Conservation (phyloP, 441 rosid species). For the Croton setiger region DNA sequence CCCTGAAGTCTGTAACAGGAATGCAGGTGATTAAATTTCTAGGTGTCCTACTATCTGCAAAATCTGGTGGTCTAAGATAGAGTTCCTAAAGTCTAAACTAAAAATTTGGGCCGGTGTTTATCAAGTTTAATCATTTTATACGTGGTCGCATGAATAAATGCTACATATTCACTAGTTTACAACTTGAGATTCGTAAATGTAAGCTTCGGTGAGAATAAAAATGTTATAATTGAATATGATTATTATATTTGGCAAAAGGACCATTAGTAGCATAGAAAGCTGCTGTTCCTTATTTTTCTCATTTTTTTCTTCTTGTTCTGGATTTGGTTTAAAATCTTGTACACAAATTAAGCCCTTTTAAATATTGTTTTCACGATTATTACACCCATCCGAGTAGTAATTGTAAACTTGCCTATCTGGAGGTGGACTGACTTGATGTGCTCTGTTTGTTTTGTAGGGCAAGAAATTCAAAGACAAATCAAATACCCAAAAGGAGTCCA, state of each 20-base stretch:
- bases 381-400: neutral
- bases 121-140: neutral
- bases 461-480: constrained; percentile 95
- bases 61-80: neutral
- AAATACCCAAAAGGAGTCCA: constrained; percentile 54
- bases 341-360: neutral
- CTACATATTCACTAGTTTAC: constrained; percentile 1
- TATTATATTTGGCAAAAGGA: neutral
- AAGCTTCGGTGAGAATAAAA: neutral
- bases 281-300: neutral
- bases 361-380: neutral
- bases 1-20: constrained; percentile 94
- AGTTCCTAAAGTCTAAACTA: neutral
- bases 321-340: neutral
- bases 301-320: neutral
- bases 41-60: neutral
- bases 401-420: neutral
- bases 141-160: neutral
- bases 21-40: constrained; percentile 67
- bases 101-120: neutral
- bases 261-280: neutral
- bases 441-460: constrained; percentile 50
- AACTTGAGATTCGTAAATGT: neutral
- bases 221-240: neutral
- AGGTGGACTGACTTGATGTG: neutral